A percentile compares a stretch with the other conserved stretches of the same genome.
These are phyloP conservation scores for Oldenlandia corymbosa DNA, from an alignment of 257 asterid genomes.

Conservation along the genomic window DNA sequence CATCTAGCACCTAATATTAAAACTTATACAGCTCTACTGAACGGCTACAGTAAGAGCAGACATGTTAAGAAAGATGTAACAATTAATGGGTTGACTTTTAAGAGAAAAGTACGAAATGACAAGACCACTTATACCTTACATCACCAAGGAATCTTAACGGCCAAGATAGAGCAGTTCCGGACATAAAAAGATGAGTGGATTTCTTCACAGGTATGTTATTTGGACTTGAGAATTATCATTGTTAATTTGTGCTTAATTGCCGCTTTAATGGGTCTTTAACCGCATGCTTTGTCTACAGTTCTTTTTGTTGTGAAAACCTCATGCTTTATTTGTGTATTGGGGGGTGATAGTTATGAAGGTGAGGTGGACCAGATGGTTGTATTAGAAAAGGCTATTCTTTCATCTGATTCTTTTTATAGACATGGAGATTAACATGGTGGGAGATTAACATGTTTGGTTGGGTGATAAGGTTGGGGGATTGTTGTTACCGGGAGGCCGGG, in stretches of 20 bases:
- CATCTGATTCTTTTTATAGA: too few species aligned
- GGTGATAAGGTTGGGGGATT: too few species aligned
- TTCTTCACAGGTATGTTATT: constrained; percentile 10
- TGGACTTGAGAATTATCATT: background rate
- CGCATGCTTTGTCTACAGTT: too few species aligned
- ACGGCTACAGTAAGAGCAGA: constrained; percentile 62
- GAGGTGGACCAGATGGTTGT: too few species aligned
- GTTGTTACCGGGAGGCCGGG: too few species aligned
- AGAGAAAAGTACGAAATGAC: constrained; percentile 49
- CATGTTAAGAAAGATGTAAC: constrained; percentile 48
- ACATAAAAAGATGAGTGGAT: constrained; percentile 5
- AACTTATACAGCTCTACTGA: constrained; percentile 63
- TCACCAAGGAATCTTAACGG: constrained; percentile 27
- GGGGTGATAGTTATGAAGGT: background rate
- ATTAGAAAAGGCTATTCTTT: too few species aligned
- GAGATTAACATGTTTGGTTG: too few species aligned
- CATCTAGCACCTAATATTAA: constrained; percentile 61
- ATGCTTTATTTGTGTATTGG: background rate
- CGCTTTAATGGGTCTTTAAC: background rate
- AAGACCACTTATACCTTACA: constrained; percentile 9
- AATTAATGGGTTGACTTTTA: constrained; percentile 42
- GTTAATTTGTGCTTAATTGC: background rate
- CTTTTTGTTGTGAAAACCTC: too few species aligned
- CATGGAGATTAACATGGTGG: too few species aligned
- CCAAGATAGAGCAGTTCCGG: constrained; percentile 21